Percentiles rank a stretch among this genome's conserved stretches.
Evolutionary conservation across 2,329 filamentous ascomycete genomes (phyloP).

Genomic region (Cladobotryum protrusum): DNA sequence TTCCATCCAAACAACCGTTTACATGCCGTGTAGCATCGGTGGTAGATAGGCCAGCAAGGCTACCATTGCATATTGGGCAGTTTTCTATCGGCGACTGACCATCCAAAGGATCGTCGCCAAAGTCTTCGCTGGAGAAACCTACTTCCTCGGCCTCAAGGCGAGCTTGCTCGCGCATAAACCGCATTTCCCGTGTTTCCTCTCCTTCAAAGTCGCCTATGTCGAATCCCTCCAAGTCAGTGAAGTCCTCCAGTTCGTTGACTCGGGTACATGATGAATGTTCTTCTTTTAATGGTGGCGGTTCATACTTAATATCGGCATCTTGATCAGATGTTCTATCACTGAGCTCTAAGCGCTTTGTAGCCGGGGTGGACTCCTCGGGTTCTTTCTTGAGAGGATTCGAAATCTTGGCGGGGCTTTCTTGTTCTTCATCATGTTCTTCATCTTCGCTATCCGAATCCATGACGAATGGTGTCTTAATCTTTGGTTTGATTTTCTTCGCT

Average conservation of each 20-base stretch:
- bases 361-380: background rate
- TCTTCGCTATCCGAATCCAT: slow-evolving; percentile 59
- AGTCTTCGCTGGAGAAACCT: slow-evolving; percentile 30
- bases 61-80: slow-evolving; percentile 74
- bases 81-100: slow-evolving; percentile 27
- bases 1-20: slow-evolving; percentile 86
- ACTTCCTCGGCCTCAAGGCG: slow-evolving; percentile 56
- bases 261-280: slow-evolving; percentile 27
- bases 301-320: slow-evolving; percentile 7
- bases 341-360: background rate
- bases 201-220: slow-evolving; percentile 47
- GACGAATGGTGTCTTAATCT: slow-evolving; percentile 51
- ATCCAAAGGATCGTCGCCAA: slow-evolving; percentile 26
- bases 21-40: slow-evolving; percentile 78
- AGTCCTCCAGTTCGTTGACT: slow-evolving; percentile 30
- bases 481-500: slow-evolving; percentile 17
- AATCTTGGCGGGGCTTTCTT: slow-evolving; percentile 14
- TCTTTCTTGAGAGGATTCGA: slow-evolving; percentile 3
- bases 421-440: slow-evolving; percentile 19
- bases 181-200: slow-evolving; percentile 59
- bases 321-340: background rate
- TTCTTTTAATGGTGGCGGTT: slow-evolving; percentile 19
- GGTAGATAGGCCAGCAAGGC: slow-evolving; percentile 50
- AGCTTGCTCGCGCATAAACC: slow-evolving; percentile 72
- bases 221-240: slow-evolving; percentile 50